These are phyloP conservation scores for Aspergillus fumigatiaffinis DNA, from an alignment of 2,329 filamentous ascomycete genomes.

Conservation along the genomic window DNA sequence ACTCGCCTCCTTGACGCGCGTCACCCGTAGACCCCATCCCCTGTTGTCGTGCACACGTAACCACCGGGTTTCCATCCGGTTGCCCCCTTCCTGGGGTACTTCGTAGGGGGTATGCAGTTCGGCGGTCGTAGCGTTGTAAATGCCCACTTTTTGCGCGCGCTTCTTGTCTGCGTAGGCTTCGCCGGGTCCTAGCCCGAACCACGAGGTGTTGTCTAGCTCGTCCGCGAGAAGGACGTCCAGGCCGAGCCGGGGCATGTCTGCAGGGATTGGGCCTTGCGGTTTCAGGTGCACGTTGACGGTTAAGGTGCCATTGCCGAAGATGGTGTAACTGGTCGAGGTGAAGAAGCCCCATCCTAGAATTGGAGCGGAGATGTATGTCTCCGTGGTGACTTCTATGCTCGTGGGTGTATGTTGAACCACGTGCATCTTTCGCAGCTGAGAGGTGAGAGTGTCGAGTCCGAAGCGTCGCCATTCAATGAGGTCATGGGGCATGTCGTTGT, in stretches of 20 bases:
- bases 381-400: slow-evolving; percentile 8
- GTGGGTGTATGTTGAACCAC: slow-evolving; percentile 1
- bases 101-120: slow-evolving; percentile 24
- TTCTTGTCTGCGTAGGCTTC: slow-evolving; percentile 26
- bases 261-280: slow-evolving; percentile 13
- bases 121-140: slow-evolving; percentile 11
- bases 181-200: slow-evolving; percentile 25
- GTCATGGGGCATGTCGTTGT: slow-evolving; percentile 27
- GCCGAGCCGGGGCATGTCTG: slow-evolving; percentile 4
- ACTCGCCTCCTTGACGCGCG: not conserved
- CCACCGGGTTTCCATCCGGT: slow-evolving; percentile 21
- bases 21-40: slow-evolving; percentile 1
- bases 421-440: slow-evolving; percentile 4
- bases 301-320: slow-evolving; percentile 10
- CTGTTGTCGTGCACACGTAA: slow-evolving; percentile 9
- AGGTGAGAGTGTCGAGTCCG: slow-evolving; percentile 12
- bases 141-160: slow-evolving; percentile 16
- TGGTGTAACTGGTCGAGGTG: slow-evolving; percentile 10
- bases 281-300: slow-evolving; percentile 8
- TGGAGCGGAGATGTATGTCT: slow-evolving; percentile 17
- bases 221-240: slow-evolving; percentile 12
- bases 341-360: slow-evolving; percentile 22
- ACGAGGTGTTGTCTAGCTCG: slow-evolving; percentile 12
- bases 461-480: slow-evolving; percentile 23
- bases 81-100: slow-evolving; percentile 24